Evolutionary conservation across 441 rosid genomes (phyloP).

Genomic region (Erodium texanum): DNA sequence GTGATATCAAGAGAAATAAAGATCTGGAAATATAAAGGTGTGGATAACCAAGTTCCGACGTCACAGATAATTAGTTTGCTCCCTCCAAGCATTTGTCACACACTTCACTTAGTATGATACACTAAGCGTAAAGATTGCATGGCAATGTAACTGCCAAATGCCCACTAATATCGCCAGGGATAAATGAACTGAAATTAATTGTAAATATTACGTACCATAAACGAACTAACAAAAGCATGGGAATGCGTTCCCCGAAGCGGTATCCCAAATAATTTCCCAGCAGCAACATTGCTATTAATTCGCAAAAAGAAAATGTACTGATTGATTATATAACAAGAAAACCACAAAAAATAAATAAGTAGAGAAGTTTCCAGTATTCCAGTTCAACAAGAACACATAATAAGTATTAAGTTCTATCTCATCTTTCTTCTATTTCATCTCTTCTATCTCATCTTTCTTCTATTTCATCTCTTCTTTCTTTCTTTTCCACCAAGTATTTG

Average conservation of each 20-base stretch:
- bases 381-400: not conserved
- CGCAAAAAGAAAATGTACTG: not conserved
- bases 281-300: constrained; percentile 76
- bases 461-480: too few relatives aligned
- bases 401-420: too few relatives aligned
- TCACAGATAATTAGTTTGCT: too few relatives aligned
- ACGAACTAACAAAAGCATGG: constrained; percentile 96
- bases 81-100: too few relatives aligned
- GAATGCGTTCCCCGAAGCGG: constrained; percentile 95
- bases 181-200: not conserved
- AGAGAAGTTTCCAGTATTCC: not conserved
- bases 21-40: not conserved
- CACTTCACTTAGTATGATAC: too few relatives aligned
- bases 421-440: too few relatives aligned
- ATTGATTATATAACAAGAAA: not conserved
- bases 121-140: too few relatives aligned
- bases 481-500: too few relatives aligned
- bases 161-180: too few relatives aligned
- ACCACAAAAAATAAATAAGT: not conserved
- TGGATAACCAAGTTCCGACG: too few relatives aligned
- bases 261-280: constrained; percentile 76
- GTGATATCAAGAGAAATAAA: not conserved
- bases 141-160: too few relatives aligned
- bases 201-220: constrained; percentile 45
- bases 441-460: too few relatives aligned